Evolutionary conservation across 139 green algal species (phyloP), one percentile per base, ranked within the genome.

Genomic region (Haematococcus sp.): DNA sequence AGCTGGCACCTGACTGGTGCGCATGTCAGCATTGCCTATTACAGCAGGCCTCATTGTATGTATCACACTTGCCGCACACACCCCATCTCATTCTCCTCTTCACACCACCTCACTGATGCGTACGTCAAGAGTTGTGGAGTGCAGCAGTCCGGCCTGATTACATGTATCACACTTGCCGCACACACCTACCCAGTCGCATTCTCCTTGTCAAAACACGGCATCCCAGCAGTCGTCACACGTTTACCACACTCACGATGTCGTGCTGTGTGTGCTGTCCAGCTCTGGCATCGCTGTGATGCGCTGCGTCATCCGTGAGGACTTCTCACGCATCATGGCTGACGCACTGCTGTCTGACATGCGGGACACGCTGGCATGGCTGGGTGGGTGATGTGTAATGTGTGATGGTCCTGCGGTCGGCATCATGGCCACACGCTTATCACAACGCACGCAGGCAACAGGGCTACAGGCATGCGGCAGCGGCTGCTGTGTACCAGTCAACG

Each of bases 301-400:
- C 16, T 52, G 58, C 23, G 67, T 84, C 32, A 66, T 71, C 68
- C 73, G 84, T 3, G 78, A 89, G 65, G 86, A 92, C 52, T 81
- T 91, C 31, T 82, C 63, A 28, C 52, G 80, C 3, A 56, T 59
- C n/a, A 75, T 86, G 67, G 75, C 56, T 4, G 75, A 86, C 0
- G 58, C 81, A 63, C 69, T 88, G 27, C 59, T 91, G 20, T 43
- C 81, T 28, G 78, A 88, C 63, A 51, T 92, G 4, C 13, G 75
- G 28, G 35, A 65, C 32, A 73, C 81, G 0, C 63, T 92, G 34
- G 58, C 73, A 3, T 90, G 75, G 71, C 79, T 92, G 71, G 83
- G 61, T 68, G 61, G 5, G 61, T 68, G 52, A 9, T n/a, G 9
- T 49, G 7, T 49, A n/a, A n/a, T n/a, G n/a, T n/a, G n/a, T n/a